Base-by-base conservation (phyloP, 129 eudicot genomes). In the Flaveria sonorensis region DNA sequence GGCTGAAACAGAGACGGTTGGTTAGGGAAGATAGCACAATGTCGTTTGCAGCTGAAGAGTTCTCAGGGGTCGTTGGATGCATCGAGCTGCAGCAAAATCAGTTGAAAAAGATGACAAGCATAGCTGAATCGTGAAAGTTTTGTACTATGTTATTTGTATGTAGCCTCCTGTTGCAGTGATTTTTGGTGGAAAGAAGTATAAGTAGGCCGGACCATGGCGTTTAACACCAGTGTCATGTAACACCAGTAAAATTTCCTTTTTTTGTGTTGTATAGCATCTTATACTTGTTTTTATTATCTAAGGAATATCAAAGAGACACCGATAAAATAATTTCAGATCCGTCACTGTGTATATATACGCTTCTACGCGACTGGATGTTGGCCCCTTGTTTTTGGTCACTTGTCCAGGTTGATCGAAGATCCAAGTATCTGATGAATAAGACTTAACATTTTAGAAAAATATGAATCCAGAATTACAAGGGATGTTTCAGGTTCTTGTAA, bases 61-160 rank as follows among this genome's bases (percentile, higher is more conserved):
- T 85, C 47, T 86, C 96, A 2, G 81, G 92, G 53, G 85, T 82
- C 12, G 83, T 85, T 39, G 88, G 92, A 82, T 83, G 88, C 62
- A 88, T 91, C 14, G 94, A 91, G 67, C 48, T 36, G 4, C 99
- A 91, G 66, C 97, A 95, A 57, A 48, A 80, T 78, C 94, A 88
- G 74, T 72, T 95, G 90, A 82, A 85, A 70, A 85, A 81, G 77
- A 84, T 91, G 87, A 80, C 83, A 72, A 87, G 92, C 83, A 84
- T 86, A 59, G 86, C 88, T 68, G 93, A 89, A 79, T 83, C 80
- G 23, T 81, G 82, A 82, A 77, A 72, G 23, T 4, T 72, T 36
- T 80, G 4, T 39, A 9, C 42, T 28, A 11, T 80, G 36, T 57
- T 74, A 48, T 56, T 47, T 67, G 62, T 57, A 63, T 63, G 46